A percentile compares a stretch with the other conserved stretches of the same genome.
Conservation (phyloP, 106 monocot species). For the Vanilla planifolia region DNA sequence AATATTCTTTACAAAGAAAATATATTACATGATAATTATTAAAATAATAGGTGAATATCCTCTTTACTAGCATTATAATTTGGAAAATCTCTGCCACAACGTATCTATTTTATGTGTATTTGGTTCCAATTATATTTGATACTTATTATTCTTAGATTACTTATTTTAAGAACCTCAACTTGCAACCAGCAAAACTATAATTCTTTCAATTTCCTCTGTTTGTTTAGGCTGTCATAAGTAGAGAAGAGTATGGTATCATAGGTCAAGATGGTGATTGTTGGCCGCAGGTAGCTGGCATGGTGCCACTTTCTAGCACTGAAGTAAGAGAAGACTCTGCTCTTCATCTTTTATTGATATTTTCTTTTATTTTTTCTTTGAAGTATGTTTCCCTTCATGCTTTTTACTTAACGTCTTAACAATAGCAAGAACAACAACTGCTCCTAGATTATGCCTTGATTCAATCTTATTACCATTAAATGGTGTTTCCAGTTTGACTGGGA, state of each 20-base stretch:
- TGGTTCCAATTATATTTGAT: no score
- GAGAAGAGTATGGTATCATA: slow-evolving; percentile 57
- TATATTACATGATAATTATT: no score
- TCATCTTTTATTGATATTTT: not conserved
- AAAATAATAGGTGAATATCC: no score
- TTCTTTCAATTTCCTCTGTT: not conserved
- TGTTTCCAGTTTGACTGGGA: slow-evolving; percentile 91
- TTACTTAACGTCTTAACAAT: no score
- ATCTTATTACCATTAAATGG: not conserved
- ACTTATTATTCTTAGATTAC: no score
- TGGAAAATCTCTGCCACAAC: no score
- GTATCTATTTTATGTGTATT: no score
- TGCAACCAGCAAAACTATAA: no score
- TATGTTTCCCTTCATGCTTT: no score
- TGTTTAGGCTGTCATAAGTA: slow-evolving; percentile 69
- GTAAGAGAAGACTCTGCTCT: slow-evolving; percentile 8
- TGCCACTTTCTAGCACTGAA: slow-evolving; percentile 43
- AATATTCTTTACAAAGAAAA: no score
- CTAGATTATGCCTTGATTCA: not conserved
- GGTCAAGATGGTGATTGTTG: slow-evolving; percentile 66
- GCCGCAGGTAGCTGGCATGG: slow-evolving; percentile 91
- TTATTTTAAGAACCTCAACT: no score
- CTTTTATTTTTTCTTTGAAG: not conserved
- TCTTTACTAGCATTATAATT: no score
- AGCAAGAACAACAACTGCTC: not conserved